Evolutionary conservation across 495 filamentous ascomycete species (phyloP).

Genomic region (Massariosphaeria phaeospora): DNA sequence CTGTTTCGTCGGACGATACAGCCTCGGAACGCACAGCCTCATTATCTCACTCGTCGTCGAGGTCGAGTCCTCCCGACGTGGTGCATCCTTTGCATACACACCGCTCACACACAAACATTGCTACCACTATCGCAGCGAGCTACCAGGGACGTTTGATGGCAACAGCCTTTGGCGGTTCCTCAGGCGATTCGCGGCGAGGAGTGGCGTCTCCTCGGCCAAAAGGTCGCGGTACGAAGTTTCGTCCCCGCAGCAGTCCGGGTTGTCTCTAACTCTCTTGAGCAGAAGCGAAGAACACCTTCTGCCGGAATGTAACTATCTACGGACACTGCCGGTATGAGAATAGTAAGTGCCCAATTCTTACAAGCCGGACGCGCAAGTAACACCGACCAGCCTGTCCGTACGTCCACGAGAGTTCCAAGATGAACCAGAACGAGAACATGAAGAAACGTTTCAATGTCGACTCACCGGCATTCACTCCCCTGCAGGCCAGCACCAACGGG

Average conservation of each 20-base stretch:
- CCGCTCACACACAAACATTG: neutral
- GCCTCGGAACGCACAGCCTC: slow-evolving; percentile 12
- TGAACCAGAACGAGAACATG: slow-evolving; percentile 43
- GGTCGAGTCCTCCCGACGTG: slow-evolving; percentile 1
- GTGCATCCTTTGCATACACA: neutral
- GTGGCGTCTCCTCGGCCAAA: slow-evolving; percentile 56
- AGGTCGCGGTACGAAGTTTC: slow-evolving; percentile 53
- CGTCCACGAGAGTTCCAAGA: slow-evolving; percentile 74
- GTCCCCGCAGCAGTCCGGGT: neutral
- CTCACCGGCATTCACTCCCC: slow-evolving; percentile 89
- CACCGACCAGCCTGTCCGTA: slow-evolving; percentile 66
- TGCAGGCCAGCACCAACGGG: slow-evolving; percentile 49
- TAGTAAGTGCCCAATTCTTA: slow-evolving; percentile 18
- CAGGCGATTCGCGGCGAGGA: slow-evolving; percentile 35
- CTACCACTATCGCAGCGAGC: neutral
- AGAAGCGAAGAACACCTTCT: slow-evolving; percentile 73
- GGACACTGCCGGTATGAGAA: slow-evolving; percentile 90
- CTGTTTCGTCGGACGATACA: slow-evolving; percentile 15
- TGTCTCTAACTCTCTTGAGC: slow-evolving; percentile 4
- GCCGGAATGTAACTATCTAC: slow-evolving; percentile 90
- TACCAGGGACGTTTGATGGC: slow-evolving; percentile 27
- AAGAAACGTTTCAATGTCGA: slow-evolving; percentile 92
- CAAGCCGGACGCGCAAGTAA: neutral
- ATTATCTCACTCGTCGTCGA: slow-evolving; percentile 7
- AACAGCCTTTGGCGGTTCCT: slow-evolving; percentile 27